Evolutionary conservation across 495 filamentous ascomycete genomes (phyloP).

Genomic region (Hypomontagnella submonticulosa): DNA sequence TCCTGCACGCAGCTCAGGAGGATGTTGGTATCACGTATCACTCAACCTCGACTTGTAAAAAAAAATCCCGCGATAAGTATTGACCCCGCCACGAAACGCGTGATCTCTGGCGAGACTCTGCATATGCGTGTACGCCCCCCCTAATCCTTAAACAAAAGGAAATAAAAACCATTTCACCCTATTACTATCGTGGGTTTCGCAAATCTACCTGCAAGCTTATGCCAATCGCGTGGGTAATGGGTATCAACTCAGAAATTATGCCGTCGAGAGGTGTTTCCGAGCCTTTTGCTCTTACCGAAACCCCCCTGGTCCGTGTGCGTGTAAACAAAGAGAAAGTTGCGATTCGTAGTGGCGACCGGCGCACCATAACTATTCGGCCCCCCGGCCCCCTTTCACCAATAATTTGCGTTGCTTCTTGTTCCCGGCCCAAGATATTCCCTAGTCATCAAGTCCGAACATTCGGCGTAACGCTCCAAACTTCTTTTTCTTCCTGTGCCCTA

Average conservation of each 20-base stretch:
- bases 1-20: slow-evolving; percentile 1
- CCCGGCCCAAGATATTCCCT: slow-evolving; percentile 31
- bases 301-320: slow-evolving; percentile 21
- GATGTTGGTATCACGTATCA: slow-evolving; percentile 14
- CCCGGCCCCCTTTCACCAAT: slow-evolving; percentile 33
- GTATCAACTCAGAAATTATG: slow-evolving; percentile 42
- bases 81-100: slow-evolving; percentile 34
- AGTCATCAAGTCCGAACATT: slow-evolving; percentile 67
- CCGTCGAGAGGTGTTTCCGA: slow-evolving; percentile 25
- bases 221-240: slow-evolving; percentile 30
- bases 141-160: slow-evolving; percentile 16
- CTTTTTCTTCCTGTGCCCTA: slow-evolving; percentile 67
- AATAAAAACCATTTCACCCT: slow-evolving; percentile 25
- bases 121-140: slow-evolving; percentile 33
- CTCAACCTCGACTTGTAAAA: slow-evolving; percentile 10
- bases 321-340: slow-evolving; percentile 32
- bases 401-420: slow-evolving; percentile 36
- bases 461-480: slow-evolving; percentile 66
- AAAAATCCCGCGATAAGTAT: slow-evolving; percentile 36
- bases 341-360: slow-evolving; percentile 24
- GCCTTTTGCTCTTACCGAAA: slow-evolving; percentile 29
- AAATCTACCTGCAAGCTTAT: slow-evolving; percentile 40
- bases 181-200: slow-evolving; percentile 31
- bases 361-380: slow-evolving; percentile 30
- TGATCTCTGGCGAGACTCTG: slow-evolving; percentile 33